These are phyloP conservation scores for Trichoderma gamsii DNA, from an alignment of 495 filamentous ascomycete species.

Conservation along the genomic window DNA sequence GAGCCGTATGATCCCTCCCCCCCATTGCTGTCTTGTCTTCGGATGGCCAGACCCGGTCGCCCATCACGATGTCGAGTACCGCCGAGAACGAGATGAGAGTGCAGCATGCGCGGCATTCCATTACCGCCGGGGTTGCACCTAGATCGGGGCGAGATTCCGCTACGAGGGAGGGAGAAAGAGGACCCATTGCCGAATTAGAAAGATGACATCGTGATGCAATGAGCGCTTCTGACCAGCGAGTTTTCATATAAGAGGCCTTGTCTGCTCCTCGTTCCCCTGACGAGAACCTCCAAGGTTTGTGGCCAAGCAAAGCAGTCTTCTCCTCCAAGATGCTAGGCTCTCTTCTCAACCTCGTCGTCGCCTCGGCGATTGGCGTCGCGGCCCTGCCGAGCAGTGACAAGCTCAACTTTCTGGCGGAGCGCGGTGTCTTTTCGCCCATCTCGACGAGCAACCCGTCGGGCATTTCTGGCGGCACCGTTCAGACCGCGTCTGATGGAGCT, in stretches of 20 bases:
- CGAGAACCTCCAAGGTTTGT: background rate
- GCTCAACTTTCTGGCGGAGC: constrained; percentile 1
- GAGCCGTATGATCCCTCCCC: background rate
- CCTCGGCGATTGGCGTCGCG: constrained; percentile 6
- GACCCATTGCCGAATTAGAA: background rate
- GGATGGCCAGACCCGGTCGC: background rate
- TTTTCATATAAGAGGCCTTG: background rate
- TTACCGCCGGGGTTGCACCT: constrained; percentile 12
- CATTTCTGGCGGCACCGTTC: constrained; percentile 10
- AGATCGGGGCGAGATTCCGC: constrained; percentile 13
- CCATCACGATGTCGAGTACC: constrained; percentile 1
- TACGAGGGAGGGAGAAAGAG: background rate
- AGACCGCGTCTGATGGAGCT: constrained; percentile 4
- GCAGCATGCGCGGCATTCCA: background rate
- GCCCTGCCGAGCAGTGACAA: background rate
- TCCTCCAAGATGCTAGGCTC: background rate
- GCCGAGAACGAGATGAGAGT: background rate
- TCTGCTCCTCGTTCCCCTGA: background rate
- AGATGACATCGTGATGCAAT: background rate
- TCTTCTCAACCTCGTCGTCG: constrained; percentile 9
- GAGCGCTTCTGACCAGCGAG: background rate
- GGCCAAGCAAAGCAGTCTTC: constrained; percentile 4
- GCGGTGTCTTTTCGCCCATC: constrained; percentile 16
- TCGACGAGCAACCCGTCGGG: constrained; percentile 13
- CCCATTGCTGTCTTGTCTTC: background rate